Percentiles rank a stretch among this genome's conserved stretches.
Conservation (phyloP, 768 basidiomycete species). For the Botryobasidium botryosum region DNA sequence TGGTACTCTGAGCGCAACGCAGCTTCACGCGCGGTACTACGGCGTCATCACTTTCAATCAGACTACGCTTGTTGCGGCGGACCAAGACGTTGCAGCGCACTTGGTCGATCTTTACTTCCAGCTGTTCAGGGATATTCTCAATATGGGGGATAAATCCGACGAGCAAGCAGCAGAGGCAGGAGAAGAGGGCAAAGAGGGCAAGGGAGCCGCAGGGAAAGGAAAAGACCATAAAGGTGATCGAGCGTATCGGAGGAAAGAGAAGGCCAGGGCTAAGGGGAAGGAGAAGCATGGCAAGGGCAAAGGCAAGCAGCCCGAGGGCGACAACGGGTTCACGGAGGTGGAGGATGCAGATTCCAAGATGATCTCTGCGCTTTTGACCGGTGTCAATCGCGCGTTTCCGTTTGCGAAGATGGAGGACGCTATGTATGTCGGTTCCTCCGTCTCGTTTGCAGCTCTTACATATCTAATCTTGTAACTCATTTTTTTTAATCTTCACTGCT, state of each 20-base stretch:
- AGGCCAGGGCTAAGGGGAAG: constrained; percentile 21
- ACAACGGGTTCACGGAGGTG: constrained; percentile 43
- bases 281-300: constrained; percentile 24
- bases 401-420: constrained; percentile 69
- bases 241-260: neutral
- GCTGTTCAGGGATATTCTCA: constrained; percentile 77
- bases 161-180: constrained; percentile 17
- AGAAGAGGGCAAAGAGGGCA: constrained; percentile 13
- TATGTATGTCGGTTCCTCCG: neutral
- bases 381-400: constrained; percentile 87
- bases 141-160: constrained; percentile 30
- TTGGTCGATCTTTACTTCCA: constrained; percentile 88
- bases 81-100: constrained; percentile 55
- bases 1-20: constrained; percentile 15
- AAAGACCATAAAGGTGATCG: constrained; percentile 5
- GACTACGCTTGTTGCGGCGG: constrained; percentile 47
- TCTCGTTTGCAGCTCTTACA: neutral
- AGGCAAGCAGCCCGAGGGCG: constrained; percentile 19
- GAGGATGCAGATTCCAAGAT: constrained; percentile 69
- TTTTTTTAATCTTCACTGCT: constrained; percentile 1
- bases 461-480: neutral
- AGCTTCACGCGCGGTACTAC: constrained; percentile 73
- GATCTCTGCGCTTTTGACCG: constrained; percentile 79
- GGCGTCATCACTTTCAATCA: constrained; percentile 90
- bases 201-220: constrained; percentile 12